These are phyloP conservation scores for Microsporum ferrugineum DNA, from an alignment of 2,329 filamentous ascomycete species.

Conservation along the genomic window DNA sequence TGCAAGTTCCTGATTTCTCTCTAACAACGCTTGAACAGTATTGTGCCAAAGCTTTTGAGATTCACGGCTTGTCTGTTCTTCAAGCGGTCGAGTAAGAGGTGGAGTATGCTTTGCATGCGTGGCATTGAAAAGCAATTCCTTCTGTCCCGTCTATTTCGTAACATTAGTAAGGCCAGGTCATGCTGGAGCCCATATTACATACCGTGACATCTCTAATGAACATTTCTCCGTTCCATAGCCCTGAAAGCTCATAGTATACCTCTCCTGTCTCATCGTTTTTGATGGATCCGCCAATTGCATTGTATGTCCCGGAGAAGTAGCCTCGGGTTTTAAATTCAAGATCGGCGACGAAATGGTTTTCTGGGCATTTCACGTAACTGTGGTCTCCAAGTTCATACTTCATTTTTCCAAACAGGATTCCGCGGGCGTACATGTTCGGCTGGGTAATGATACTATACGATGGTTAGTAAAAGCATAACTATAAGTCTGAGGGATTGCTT, in stretches of 20 bases:
- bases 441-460: slow-evolving; percentile 69
- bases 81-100: slow-evolving; percentile 61
- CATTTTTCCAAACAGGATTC: slow-evolving; percentile 97
- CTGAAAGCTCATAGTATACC: slow-evolving; percentile 78
- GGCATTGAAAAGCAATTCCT: slow-evolving; percentile 82
- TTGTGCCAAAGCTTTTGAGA: slow-evolving; percentile 78
- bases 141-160: slow-evolving; percentile 62
- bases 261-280: slow-evolving; percentile 81
- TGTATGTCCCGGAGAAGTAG: slow-evolving; percentile 92
- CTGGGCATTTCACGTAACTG: slow-evolving; percentile 82
- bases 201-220: slow-evolving; percentile 71
- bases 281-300: slow-evolving; percentile 85
- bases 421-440: slow-evolving; percentile 97
- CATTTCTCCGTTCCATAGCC: slow-evolving; percentile 93
- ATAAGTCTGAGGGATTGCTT: slow-evolving; percentile 29
- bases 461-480: background rate
- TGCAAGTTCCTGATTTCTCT: slow-evolving; percentile 73
- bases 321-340: slow-evolving; percentile 98
- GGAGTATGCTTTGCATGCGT: slow-evolving; percentile 62
- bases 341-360: slow-evolving; percentile 74
- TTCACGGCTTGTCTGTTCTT: slow-evolving; percentile 81
- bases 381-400: slow-evolving; percentile 97
- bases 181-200: slow-evolving; percentile 24
- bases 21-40: slow-evolving; percentile 69
- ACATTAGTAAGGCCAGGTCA: background rate